Evolutionary conservation across 1,139 yeast species (phyloP).

Genomic region (Blastobotrys raffinosifermentans): DNA sequence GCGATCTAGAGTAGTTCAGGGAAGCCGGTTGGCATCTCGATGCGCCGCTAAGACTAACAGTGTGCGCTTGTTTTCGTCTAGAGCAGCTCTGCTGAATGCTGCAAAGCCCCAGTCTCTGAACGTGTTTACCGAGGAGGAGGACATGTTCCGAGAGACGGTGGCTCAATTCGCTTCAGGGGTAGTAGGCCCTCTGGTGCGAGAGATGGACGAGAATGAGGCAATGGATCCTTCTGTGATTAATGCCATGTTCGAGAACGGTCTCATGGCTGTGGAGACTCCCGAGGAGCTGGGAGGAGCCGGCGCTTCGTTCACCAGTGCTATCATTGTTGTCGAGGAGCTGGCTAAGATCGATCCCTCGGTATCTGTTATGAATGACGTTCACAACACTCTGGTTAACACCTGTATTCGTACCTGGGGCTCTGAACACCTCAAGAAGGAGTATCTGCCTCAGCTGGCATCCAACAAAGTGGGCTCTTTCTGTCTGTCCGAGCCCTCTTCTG

Average conservation of each 20-base stretch:
- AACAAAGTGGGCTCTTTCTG: conserved; percentile 38
- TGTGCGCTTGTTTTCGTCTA: no score
- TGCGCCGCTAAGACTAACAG: no score
- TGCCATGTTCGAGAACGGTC: conserved; percentile 38
- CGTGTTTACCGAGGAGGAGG: conserved; percentile 37
- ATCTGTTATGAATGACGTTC: conserved; percentile 41
- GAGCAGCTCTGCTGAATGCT: conserved; percentile 4
- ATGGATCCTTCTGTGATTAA: conserved; percentile 36
- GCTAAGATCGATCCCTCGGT: conserved; percentile 42
- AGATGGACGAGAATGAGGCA: conserved; percentile 40
- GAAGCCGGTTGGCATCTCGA: no score
- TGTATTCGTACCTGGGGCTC: conserved; percentile 38
- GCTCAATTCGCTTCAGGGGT: conserved; percentile 37
- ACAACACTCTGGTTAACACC: conserved; percentile 41
- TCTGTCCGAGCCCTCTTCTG: conserved; percentile 39
- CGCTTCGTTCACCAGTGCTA: conserved; percentile 41
- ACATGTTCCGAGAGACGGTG: conserved; percentile 37
- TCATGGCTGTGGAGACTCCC: conserved; percentile 43
- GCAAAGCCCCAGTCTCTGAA: conserved; percentile 16
- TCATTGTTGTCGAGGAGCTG: conserved; percentile 40
- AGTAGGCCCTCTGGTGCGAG: conserved; percentile 37
- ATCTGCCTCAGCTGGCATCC: conserved; percentile 36
- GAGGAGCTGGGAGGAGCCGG: conserved; percentile 43
- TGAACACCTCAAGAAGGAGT: conserved; percentile 34
- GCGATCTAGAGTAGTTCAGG: no score